A percentile compares a stretch with the other conserved stretches of the same genome.
phyloP scores from a whole-genome alignment of 2,329 filamentous ascomycete genomes.

The Penicillium sp. region DNA sequence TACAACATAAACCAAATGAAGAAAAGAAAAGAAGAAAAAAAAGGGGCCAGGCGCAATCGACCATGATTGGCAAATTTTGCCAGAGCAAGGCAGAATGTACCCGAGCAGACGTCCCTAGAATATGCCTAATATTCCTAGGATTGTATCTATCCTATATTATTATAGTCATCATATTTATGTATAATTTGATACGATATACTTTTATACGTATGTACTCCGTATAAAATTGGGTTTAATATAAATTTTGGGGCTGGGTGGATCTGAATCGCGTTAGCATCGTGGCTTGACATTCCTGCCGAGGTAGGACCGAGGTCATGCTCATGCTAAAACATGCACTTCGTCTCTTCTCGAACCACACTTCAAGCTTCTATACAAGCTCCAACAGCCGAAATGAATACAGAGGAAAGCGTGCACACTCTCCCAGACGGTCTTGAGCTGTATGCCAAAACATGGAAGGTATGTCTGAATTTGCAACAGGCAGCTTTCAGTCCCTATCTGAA shows the following conservation, averaged over 20 bases:
- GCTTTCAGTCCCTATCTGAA: background rate
- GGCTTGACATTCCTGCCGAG: background rate
- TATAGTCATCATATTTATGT: background rate
- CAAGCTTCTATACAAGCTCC: background rate
- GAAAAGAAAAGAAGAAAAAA: too few species aligned
- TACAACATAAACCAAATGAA: too few species aligned
- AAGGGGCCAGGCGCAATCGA: background rate
- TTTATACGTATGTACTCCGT: background rate
- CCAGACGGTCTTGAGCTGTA: conserved; percentile 57
- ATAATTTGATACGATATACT: background rate
- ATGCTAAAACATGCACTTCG: background rate
- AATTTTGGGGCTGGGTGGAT: background rate
- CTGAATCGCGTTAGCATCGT: background rate
- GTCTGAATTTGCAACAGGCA: conserved; percentile 22
- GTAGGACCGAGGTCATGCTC: background rate
- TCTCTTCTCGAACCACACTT: background rate
- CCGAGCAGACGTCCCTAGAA: too few species aligned
- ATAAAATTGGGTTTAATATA: background rate
- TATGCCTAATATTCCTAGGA: background rate
- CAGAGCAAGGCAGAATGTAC: background rate
- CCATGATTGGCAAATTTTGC: too few species aligned
- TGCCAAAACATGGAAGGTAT: conserved; percentile 61
- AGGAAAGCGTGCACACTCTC: conserved; percentile 53
- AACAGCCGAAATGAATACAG: conserved; percentile 33
- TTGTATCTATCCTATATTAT: background rate